Evolutionary conservation across 2,329 filamentous ascomycete species (phyloP), one percentile per base, ranked within the genome.

Genomic region (Cladosporium velox): DNA sequence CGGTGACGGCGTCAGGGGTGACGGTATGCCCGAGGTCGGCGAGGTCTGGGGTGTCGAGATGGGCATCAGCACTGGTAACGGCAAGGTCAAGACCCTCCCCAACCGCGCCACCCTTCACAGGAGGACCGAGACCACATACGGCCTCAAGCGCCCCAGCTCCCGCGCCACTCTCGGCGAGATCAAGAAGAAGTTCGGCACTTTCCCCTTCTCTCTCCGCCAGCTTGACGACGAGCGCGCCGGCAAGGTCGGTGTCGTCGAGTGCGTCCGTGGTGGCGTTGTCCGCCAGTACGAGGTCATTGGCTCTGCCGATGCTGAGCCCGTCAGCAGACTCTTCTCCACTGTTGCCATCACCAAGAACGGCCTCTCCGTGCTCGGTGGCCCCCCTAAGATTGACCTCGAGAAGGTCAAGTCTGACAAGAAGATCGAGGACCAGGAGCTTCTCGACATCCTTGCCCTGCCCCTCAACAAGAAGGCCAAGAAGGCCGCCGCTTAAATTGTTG

Each of bases 1-100:
- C 38, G 87, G 89, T 61, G 93, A 97, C 75, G 92, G 92, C 71
- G 88, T 91, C 77, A 96, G 93, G 84, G 94, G 94, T 66, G 95
- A 99, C 68, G 95, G 95, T 76, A 80, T 88, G 66, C 91, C 95
- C 66, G 94, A 96, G 76, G 83, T 96, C 66, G 90, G 92, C 72
- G 95, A 99, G 79, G 93, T 96, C 68, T 99, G 95, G 95, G 95
- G 95, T 80, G 92, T 99, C 65, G 95, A 99, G 85, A 88, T 97
- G 78, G 94, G 94, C 73, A 88, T 99, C 77, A 95, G 91, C 80
- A 83, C 95, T 74, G 93, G 93, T 70, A 89, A 88, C 69, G 95
- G 95, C 78, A 99, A 99, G 86, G 91, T 96, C 80, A 99, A 98
- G 90, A 90, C 85, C 72, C 85, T 97, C 68, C 88, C 92, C 76